Conservation (phyloP, 164 flowering plant species). For the Kingdonia uniflora region DNA sequence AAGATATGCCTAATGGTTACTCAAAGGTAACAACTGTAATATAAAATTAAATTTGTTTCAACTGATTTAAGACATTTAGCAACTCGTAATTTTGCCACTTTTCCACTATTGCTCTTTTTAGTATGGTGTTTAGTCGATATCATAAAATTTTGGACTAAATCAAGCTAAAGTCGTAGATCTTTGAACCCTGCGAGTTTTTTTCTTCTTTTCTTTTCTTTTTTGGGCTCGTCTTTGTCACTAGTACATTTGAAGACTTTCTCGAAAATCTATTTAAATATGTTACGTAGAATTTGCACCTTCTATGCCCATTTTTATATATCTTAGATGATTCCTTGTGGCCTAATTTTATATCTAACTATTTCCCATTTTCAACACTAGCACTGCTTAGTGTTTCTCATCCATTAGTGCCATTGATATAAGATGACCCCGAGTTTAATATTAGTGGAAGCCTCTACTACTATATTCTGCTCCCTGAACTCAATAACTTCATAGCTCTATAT, state of each 20-base stretch:
- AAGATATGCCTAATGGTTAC: constrained; percentile 97
- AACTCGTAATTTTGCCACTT: constrained; percentile 9
- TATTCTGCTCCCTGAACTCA: constrained; percentile 53
- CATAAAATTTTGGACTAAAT: neutral
- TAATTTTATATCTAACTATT: constrained; percentile 6
- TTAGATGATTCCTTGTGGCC: constrained; percentile 31
- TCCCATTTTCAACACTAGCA: constrained; percentile 24
- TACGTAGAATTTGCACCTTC: constrained; percentile 27
- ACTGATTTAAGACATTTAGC: no score
- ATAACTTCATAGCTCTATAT: constrained; percentile 37
- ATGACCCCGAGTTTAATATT: constrained; percentile 21
- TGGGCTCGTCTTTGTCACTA: constrained; percentile 22
- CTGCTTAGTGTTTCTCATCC: constrained; percentile 16
- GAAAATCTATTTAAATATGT: neutral
- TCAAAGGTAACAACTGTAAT: constrained; percentile 53
- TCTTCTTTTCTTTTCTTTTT: constrained; percentile 23
- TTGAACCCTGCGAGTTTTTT: constrained; percentile 16
- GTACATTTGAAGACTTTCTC: neutral
- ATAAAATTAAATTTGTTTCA: no score
- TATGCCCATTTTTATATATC: constrained; percentile 12
- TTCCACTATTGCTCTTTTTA: constrained; percentile 29
- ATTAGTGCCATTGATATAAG: constrained; percentile 16
- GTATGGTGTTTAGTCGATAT: constrained; percentile 22
- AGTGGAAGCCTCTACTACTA: constrained; percentile 48
- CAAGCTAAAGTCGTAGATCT: constrained; percentile 18